Percentiles rank a stretch among this genome's conserved stretches.
phyloP scores from a whole-genome alignment of 2,329 filamentous ascomycete species.

The Talaromyces albobiverticillius region DNA sequence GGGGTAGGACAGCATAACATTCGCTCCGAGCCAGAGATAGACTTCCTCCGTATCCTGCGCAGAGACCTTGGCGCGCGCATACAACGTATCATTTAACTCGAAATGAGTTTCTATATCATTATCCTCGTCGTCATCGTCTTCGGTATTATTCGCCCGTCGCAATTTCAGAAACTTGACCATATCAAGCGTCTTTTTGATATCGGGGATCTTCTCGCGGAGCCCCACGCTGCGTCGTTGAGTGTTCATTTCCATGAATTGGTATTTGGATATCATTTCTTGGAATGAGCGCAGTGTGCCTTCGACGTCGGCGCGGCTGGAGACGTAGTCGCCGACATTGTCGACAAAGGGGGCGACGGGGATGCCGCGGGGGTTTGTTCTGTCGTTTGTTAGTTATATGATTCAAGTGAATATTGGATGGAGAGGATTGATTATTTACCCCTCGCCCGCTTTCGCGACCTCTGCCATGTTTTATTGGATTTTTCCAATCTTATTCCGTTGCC shows the following conservation, averaged over 20 bases:
- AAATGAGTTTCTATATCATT: constrained; percentile 77
- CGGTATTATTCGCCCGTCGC: constrained; percentile 16
- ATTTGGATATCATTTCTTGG: constrained; percentile 69
- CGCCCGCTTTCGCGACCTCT: constrained; percentile 22
- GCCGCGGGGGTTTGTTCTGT: constrained; percentile 40
- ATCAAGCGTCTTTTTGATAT: constrained; percentile 93
- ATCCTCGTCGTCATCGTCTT: not conserved
- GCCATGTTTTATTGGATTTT: constrained; percentile 16
- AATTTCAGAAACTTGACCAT: constrained; percentile 83
- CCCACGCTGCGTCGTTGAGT: constrained; percentile 78
- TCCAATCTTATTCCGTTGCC: not conserved
- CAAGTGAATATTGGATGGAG: too few species aligned
- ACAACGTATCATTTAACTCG: constrained; percentile 94
- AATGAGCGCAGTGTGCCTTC: constrained; percentile 45
- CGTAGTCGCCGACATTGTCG: constrained; percentile 47
- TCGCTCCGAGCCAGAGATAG: constrained; percentile 93
- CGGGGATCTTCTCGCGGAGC: constrained; percentile 90
- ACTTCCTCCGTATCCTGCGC: constrained; percentile 75
- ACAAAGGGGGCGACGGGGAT: constrained; percentile 48
- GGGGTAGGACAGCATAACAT: constrained; percentile 95
- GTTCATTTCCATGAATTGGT: constrained; percentile 98
- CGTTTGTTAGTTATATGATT: not conserved
- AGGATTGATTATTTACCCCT: constrained; percentile 10
- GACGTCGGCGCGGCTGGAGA: constrained; percentile 44
- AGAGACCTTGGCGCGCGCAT: constrained; percentile 78